These are phyloP conservation scores for Pisolithus orientalis DNA, from an alignment of 768 basidiomycete genomes.

Conservation along the genomic window DNA sequence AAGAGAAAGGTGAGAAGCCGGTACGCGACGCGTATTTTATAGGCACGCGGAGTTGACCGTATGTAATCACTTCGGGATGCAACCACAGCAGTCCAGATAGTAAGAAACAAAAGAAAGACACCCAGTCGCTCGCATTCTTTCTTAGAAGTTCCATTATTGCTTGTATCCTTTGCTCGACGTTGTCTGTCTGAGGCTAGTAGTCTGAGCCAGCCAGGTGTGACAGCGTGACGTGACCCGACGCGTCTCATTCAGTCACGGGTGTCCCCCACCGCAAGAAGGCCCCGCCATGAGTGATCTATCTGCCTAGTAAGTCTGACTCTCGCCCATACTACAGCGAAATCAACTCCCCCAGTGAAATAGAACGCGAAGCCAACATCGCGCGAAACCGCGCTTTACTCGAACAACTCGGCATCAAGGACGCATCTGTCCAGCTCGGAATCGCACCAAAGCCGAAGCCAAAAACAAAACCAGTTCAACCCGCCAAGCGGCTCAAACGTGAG, in stretches of 20 bases:
- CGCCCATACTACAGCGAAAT: neutral
- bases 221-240: constrained; percentile 28
- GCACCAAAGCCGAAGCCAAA: constrained; percentile 34
- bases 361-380: constrained; percentile 77
- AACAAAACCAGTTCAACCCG: constrained; percentile 58
- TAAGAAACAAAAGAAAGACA: too few species aligned
- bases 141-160: too few species aligned
- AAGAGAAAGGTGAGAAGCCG: neutral
- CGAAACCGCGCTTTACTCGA: constrained; percentile 72
- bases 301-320: constrained; percentile 39
- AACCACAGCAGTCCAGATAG: too few species aligned
- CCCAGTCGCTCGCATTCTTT: too few species aligned
- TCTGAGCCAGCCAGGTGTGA: constrained; percentile 6
- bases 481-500: constrained; percentile 50
- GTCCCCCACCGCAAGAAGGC: neutral
- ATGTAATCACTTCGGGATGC: neutral
- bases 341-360: constrained; percentile 44
- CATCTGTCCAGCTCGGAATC: constrained; percentile 42
- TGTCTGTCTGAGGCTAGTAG: too few species aligned
- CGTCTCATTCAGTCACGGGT: constrained; percentile 5
- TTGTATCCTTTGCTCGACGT: too few species aligned
- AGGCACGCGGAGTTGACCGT: neutral
- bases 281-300: constrained; percentile 38
- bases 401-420: constrained; percentile 60
- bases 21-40: neutral